Conservation (phyloP, 306 rosid genomes). For the Quercus wislizeni region DNA sequence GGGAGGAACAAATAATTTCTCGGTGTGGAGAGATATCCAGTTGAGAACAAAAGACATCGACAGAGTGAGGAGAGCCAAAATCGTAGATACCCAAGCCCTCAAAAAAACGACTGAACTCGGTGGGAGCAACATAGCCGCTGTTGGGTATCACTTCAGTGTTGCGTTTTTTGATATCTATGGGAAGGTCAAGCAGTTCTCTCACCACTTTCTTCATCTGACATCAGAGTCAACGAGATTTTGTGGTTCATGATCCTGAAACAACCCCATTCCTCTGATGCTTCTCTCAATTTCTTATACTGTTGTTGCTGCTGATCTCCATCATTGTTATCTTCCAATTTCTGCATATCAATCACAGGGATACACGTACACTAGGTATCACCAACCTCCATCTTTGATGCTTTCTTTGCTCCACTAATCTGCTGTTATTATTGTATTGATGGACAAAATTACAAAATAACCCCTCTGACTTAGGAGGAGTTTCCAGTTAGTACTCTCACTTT, state of each 20-base stretch:
- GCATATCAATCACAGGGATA: conserved; percentile 46
- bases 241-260: conserved; percentile 61
- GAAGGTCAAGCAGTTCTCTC: conserved; percentile 47
- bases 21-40: conserved; percentile 35
- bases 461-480: too few relatives aligned
- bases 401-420: too few relatives aligned
- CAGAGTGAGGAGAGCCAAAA: conserved; percentile 37
- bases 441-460: too few relatives aligned
- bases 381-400: neutral
- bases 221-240: conserved; percentile 30
- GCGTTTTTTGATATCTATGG: conserved; percentile 45
- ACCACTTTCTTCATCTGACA: conserved; percentile 48
- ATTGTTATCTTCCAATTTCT: conserved; percentile 14
- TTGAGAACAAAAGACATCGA: conserved; percentile 41
- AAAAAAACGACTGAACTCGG: conserved; percentile 33
- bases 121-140: conserved; percentile 54
- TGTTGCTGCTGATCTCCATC: too few relatives aligned
- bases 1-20: too few relatives aligned
- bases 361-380: neutral
- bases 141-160: conserved; percentile 39
- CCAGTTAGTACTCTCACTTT: too few relatives aligned
- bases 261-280: conserved; percentile 59
- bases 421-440: too few relatives aligned
- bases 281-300: conserved; percentile 43
- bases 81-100: conserved; percentile 55